Evolutionary conservation across 2,329 filamentous ascomycete species (phyloP).

Genomic region (Chrysoporthe cubensis): DNA sequence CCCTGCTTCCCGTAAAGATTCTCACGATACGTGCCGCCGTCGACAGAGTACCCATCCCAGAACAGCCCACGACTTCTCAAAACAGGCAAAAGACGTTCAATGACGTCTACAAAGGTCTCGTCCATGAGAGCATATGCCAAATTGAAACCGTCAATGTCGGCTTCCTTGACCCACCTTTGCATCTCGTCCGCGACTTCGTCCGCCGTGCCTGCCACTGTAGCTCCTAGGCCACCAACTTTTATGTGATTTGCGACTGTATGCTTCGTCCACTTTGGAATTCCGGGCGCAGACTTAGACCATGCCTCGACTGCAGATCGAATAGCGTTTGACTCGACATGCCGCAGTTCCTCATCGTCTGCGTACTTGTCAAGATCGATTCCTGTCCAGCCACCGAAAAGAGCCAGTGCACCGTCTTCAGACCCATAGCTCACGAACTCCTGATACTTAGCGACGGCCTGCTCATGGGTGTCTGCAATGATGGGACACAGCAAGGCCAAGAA

Average conservation of each 20-base stretch:
- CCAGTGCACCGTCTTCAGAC: constrained; percentile 63
- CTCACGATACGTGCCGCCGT: constrained; percentile 63
- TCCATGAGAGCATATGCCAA: constrained; percentile 68
- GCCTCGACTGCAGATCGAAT: constrained; percentile 56
- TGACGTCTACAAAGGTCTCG: constrained; percentile 69
- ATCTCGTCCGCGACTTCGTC: constrained; percentile 28
- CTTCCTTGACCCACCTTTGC: constrained; percentile 27
- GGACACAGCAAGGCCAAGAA: constrained; percentile 63
- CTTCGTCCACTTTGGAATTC: constrained; percentile 28
- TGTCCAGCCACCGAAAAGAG: constrained; percentile 69
- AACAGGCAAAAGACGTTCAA: constrained; percentile 68
- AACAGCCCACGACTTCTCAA: constrained; percentile 62
- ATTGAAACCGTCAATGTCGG: constrained; percentile 27
- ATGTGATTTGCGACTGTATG: constrained; percentile 32
- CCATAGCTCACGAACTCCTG: constrained; percentile 59
- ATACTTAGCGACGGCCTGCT: constrained; percentile 62
- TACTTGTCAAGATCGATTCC: constrained; percentile 66
- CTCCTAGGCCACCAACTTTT: constrained; percentile 32
- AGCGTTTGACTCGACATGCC: constrained; percentile 64
- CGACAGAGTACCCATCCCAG: constrained; percentile 57
- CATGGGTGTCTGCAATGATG: constrained; percentile 62
- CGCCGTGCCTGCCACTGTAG: constrained; percentile 24
- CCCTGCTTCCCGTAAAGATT: constrained; percentile 59
- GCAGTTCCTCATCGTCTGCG: constrained; percentile 65
- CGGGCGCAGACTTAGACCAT: constrained; percentile 45